phyloP scores from a whole-genome alignment of 306 rosid genomes.

The Sechiopsis laciniata region DNA sequence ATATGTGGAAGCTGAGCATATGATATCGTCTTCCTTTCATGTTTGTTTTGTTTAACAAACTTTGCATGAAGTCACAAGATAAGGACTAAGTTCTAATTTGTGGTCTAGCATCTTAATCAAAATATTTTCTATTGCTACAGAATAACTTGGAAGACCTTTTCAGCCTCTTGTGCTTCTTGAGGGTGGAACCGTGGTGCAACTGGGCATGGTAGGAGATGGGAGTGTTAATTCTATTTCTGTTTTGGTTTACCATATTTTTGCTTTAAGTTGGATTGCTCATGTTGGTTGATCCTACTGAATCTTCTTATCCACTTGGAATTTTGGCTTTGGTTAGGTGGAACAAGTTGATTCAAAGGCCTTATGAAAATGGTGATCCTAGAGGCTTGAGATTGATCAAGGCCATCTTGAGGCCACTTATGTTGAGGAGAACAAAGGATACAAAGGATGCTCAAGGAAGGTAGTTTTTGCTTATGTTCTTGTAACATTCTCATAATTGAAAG shows the following conservation, averaged over 20 bases:
- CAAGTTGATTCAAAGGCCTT: conserved; percentile 74
- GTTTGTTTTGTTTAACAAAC: not conserved
- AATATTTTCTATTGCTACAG: conserved; percentile 35
- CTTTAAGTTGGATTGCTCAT: not conserved
- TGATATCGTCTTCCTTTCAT: conserved; percentile 11
- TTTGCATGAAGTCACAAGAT: not conserved
- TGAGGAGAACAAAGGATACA: conserved; percentile 76
- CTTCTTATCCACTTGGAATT: not conserved
- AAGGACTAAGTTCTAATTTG: not conserved
- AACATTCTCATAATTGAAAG: conserved; percentile 3
- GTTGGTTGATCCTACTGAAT: not conserved
- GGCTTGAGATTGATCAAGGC: conserved; percentile 67
- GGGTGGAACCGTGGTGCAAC: conserved; percentile 87
- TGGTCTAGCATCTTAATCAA: not conserved
- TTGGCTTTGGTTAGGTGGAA: conserved; percentile 47
- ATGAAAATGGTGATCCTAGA: conserved; percentile 58
- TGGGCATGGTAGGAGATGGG: conserved; percentile 57
- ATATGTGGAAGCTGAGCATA: not conserved
- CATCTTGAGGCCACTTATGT: conserved; percentile 68
- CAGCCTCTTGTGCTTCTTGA: conserved; percentile 76
- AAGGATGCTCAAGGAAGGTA: conserved; percentile 75
- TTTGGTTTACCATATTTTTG: not conserved
- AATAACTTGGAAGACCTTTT: conserved; percentile 79
- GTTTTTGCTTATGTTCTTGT: conserved; percentile 10
- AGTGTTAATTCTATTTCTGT: conserved; percentile 12